Evolutionary conservation across 2,329 filamentous ascomycete genomes (phyloP).

Genomic region (Tolypocladium ovalisporum): DNA sequence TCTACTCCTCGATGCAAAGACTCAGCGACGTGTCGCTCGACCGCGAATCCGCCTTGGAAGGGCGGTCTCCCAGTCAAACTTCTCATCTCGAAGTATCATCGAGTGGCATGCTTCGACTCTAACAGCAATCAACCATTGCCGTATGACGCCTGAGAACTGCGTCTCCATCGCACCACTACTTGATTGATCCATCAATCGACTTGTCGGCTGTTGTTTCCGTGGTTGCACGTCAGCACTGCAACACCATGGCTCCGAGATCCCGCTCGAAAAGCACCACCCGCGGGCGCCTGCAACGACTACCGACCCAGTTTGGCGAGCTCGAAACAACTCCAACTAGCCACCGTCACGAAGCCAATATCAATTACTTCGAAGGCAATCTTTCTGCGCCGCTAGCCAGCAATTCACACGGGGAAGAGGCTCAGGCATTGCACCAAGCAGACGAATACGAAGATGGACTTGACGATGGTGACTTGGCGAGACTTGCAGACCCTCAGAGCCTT

Average conservation of each 20-base stretch:
- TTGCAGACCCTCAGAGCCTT: background rate
- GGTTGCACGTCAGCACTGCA: background rate
- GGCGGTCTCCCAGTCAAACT: too few species aligned
- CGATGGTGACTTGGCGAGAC: background rate
- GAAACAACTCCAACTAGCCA: slow-evolving; percentile 22
- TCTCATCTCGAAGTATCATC: too few species aligned
- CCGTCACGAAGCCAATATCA: slow-evolving; percentile 8
- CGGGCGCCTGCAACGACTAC: slow-evolving; percentile 4
- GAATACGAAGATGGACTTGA: background rate
- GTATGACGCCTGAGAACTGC: too few species aligned
- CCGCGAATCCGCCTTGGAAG: too few species aligned
- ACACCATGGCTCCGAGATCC: background rate
- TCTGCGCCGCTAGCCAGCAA: background rate
- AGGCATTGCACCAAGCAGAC: background rate
- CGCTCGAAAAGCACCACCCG: background rate
- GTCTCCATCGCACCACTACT: too few species aligned
- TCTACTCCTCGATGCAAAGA: background rate
- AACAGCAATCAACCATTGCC: too few species aligned
- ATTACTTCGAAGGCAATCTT: background rate
- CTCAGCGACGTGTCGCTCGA: background rate
- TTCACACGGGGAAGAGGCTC: background rate
- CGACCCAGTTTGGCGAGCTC: slow-evolving; percentile 16
- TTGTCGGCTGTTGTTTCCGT: background rate
- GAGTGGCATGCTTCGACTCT: too few species aligned
- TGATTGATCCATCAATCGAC: too few species aligned